Evolutionary conservation across 2,329 filamentous ascomycete species (phyloP).

Genomic region (Macrophomina tecta): DNA sequence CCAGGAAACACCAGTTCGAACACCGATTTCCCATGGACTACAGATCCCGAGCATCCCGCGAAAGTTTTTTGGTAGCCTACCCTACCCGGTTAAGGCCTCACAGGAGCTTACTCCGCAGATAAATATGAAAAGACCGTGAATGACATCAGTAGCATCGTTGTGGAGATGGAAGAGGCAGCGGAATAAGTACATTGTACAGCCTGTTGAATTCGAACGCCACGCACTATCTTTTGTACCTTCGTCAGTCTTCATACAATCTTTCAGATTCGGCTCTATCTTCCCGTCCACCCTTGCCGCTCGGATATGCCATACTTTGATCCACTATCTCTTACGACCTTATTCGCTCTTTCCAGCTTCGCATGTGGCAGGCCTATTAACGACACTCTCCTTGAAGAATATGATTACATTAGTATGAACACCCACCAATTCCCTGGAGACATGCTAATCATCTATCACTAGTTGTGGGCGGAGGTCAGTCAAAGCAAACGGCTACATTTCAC

Average conservation of each 20-base stretch:
- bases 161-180: background rate
- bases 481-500: background rate
- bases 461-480: conserved; percentile 16
- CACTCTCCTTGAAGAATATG: conserved; percentile 12
- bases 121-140: background rate
- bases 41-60: background rate
- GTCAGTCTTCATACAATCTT: background rate
- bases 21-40: background rate
- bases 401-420: conserved; percentile 12
- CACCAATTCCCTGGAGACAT: background rate
- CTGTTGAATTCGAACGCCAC: background rate
- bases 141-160: too few relatives aligned
- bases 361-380: conserved; percentile 11
- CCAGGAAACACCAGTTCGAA: background rate
- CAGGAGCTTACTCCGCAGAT: background rate
- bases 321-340: background rate
- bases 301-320: background rate
- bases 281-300: background rate
- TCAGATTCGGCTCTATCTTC: background rate
- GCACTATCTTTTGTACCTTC: background rate
- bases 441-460: conserved; percentile 1
- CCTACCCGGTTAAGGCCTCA: background rate
- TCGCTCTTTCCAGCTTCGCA: background rate
- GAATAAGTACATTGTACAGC: background rate
- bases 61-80: background rate